Evolutionary conservation across 495 filamentous ascomycete species (phyloP), one percentile per base, ranked within the genome.

Genomic region (Barbatosphaeria neglecta): DNA sequence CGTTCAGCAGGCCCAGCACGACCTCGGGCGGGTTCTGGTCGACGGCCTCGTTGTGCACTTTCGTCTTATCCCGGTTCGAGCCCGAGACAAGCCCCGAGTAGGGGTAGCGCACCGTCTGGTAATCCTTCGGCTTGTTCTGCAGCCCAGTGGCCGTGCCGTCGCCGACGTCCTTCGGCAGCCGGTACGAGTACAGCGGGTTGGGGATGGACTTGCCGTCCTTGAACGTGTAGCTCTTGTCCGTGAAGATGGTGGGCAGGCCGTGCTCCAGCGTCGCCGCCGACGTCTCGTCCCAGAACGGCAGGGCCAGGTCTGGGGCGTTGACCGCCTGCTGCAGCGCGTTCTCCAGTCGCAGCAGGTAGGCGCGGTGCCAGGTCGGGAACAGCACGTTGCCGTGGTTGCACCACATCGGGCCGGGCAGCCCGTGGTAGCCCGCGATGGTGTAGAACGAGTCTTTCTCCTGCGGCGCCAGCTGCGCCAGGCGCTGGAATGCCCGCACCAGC

Each of bases 311-410:
- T 8, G 44, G 44, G 24, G 45, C 47, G 19, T 43, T 46, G 13
- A 18, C 8, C 19, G 44, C 47, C 13, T 22, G 52, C 10, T 48
- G 55, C 3, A 62, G 50, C 11, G 61, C 59, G 2, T 54, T 31
- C 43, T 65, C n/a, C n/a, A n/a, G n/a, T n/a, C n/a, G n/a, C n/a
- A n/a, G n/a, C n/a, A n/a, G n/a, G n/a, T n/a, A n/a, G 45, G 44
- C 59, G 10, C 66, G 63, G 50, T 71, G 67, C 67, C 67, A 71
- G 15, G 57, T 59, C 6, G 67, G 66, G 46, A 69, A 71, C 3
- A 62, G 50, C 11, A 59, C 59, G 2, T 54, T 31, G 39, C 63
- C 51, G 51, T 72, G 68, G 15, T 62, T 53, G 50, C 66, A 71
- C 47, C 66, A 68, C 23, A 46, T 44, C 1, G 37, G 43, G 25